Conservation (phyloP, 2,329 filamentous ascomycete genomes). For the Fusarium palustre region DNA sequence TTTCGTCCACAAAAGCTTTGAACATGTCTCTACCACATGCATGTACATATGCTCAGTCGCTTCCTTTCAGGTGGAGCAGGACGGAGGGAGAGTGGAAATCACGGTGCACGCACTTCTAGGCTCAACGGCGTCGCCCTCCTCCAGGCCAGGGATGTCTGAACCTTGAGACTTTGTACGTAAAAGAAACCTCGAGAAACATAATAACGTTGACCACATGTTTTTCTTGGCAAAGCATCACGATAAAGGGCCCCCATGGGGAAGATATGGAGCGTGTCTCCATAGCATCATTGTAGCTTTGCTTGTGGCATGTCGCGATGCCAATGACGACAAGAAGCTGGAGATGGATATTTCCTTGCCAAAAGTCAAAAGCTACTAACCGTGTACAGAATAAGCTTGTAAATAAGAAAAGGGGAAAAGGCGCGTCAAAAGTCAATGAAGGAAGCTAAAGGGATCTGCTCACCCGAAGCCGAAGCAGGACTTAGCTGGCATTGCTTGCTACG, state of each 20-base stretch:
- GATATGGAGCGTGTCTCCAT: slow-evolving; percentile 21
- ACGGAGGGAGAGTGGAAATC: slow-evolving; percentile 3
- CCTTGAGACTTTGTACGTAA: slow-evolving; percentile 27
- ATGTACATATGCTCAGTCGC: slow-evolving; percentile 1
- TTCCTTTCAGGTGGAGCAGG: slow-evolving; percentile 17
- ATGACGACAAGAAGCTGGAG: background rate
- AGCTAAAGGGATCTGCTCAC: slow-evolving; percentile 29
- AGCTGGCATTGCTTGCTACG: background rate
- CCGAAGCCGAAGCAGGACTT: slow-evolving; percentile 4
- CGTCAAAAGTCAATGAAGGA: background rate
- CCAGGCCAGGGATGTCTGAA: background rate
- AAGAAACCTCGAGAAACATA: slow-evolving; percentile 27
- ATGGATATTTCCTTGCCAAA: background rate
- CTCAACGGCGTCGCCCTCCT: background rate
- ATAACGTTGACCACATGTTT: slow-evolving; percentile 33
- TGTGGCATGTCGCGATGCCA: slow-evolving; percentile 4
- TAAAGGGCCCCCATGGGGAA: slow-evolving; percentile 32
- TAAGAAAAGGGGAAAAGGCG: slow-evolving; percentile 1
- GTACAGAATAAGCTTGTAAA: slow-evolving; percentile 21
- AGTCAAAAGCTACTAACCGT: background rate
- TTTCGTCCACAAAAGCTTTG: slow-evolving; percentile 23
- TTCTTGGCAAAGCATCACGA: slow-evolving; percentile 18
- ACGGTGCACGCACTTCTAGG: slow-evolving; percentile 24
- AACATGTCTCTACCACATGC: slow-evolving; percentile 15
- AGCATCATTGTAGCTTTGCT: no score